Evolutionary conservation across 2,329 filamentous ascomycete genomes (phyloP), one percentile per base, ranked within the genome.

Genomic region (Ophiostoma piceae): DNA sequence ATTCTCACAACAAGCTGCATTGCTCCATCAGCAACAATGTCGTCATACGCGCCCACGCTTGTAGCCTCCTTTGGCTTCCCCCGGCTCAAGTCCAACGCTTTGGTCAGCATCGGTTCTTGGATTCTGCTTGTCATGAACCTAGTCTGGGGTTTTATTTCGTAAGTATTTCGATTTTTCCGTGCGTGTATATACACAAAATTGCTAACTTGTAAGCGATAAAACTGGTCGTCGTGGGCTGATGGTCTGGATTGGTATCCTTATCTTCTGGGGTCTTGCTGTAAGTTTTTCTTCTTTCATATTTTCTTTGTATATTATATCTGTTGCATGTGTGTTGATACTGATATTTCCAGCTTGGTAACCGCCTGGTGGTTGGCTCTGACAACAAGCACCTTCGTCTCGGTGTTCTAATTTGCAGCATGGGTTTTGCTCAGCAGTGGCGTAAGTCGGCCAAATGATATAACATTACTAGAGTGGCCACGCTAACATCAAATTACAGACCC

Each of bases 21-120:
- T 9, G 74, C 77, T 0, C 77, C 78, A 0, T 74, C 76, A 0
- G 72, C 74, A 0, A 74, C 76, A 1, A 70, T 79, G 67, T 71
- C 72, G 29, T 73, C 77, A 0, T 79, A 79, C 57, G 76, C 76
- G 0, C 78, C 78, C 1, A 74, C 75, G 7, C 72, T 80, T 6
- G 78, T 80, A 3, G 73, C 71, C 14, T 76, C 76, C 0, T 79
- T 79, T 67, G 79, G 79, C 0, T 80, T 77, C 64, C 76, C 75
- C 66, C 72, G 76, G 19, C 75, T 80, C n/a, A 73, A 74, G 68
- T 75, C 77, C 19, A 78, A 79, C 62, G 77, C 77, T 35, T 77
- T 80, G 72, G 74, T 76, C 1, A 78, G 78, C 0, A 77, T 80
- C 26, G 79, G 79, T 6, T 72, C 74, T 0, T 80, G 79, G 79